Evolutionary conservation across 768 basidiomycete genomes (phyloP).

Genomic region (Fibroporia radiculosa): DNA sequence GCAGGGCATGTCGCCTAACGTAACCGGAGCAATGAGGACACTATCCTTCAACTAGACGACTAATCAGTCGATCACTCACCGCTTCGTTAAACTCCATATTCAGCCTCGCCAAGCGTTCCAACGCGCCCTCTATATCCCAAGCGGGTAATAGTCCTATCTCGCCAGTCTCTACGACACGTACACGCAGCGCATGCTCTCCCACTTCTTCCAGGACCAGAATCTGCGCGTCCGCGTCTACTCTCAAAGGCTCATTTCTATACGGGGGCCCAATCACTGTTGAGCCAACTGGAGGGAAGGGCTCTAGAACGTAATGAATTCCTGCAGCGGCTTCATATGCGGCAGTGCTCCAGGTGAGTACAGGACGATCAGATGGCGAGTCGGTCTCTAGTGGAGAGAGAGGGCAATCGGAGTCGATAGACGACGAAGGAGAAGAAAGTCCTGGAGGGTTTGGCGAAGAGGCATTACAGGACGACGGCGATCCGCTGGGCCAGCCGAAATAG

Average conservation of each 20-base stretch:
- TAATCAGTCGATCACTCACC: slow-evolving; percentile 10
- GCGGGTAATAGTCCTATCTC: slow-evolving; percentile 18
- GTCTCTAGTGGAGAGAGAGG: neutral
- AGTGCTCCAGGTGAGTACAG: slow-evolving; percentile 11
- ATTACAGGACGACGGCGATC: neutral
- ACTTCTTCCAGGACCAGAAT: slow-evolving; percentile 19
- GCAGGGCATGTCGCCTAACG: slow-evolving; percentile 14
- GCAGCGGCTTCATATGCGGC: slow-evolving; percentile 18
- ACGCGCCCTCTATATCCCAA: slow-evolving; percentile 22
- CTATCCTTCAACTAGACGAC: neutral
- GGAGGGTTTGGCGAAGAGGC: neutral
- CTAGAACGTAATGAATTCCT: slow-evolving; percentile 20
- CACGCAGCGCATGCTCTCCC: slow-evolving; percentile 18
- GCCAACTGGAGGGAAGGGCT: slow-evolving; percentile 16
- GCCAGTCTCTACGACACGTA: slow-evolving; percentile 12
- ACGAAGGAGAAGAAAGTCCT: neutral
- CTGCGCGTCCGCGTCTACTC: slow-evolving; percentile 15
- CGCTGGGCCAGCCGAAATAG: slow-evolving; percentile 2
- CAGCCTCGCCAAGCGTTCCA: slow-evolving; percentile 20
- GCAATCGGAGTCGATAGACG: neutral
- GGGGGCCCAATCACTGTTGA: slow-evolving; percentile 16
- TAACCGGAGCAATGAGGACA: neutral
- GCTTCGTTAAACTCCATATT: slow-evolving; percentile 24
- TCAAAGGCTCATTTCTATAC: slow-evolving; percentile 18
- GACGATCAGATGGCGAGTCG: slow-evolving; percentile 6